A percentile compares a stretch with the other conserved stretches of the same genome.
Conservation (phyloP, 495 filamentous ascomycete genomes). For the Penicillium daleae region DNA sequence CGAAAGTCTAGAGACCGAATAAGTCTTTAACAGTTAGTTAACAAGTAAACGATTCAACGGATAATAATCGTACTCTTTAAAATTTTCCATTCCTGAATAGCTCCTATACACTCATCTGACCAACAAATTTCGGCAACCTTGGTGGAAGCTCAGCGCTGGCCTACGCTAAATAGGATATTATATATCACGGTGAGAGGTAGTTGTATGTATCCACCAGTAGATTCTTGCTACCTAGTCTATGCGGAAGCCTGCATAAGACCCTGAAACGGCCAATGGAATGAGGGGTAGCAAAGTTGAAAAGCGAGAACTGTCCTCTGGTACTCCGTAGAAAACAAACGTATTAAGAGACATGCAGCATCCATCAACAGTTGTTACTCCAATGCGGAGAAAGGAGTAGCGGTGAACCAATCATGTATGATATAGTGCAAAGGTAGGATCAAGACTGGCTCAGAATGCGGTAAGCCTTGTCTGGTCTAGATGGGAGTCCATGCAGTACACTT, state of each 20-base stretch:
- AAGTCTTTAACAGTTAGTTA: constrained; percentile 10
- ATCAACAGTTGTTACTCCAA: constrained; percentile 1
- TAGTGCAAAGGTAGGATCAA: neutral
- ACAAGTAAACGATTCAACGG: neutral
- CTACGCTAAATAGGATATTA: constrained; percentile 6
- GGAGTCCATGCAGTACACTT: no score
- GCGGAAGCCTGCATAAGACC: constrained; percentile 4
- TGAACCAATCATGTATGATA: neutral
- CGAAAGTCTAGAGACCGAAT: constrained; percentile 17
- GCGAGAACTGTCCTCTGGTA: neutral
- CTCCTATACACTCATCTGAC: neutral
- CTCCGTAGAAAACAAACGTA: neutral
- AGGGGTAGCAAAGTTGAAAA: constrained; percentile 2
- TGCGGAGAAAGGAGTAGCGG: constrained; percentile 3
- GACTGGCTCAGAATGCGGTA: neutral
- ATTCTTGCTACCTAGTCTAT: neutral
- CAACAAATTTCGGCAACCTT: neutral
- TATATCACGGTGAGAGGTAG: neutral
- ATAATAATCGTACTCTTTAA: constrained; percentile 2
- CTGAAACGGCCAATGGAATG: neutral
- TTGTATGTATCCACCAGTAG: constrained; percentile 4
- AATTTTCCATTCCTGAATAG: neutral
- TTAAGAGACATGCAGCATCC: neutral
- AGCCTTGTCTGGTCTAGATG: neutral
- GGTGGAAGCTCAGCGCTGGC: neutral